These are phyloP conservation scores for Epichloe coenophiala DNA, from an alignment of 2,329 filamentous ascomycete genomes.

Conservation along the genomic window DNA sequence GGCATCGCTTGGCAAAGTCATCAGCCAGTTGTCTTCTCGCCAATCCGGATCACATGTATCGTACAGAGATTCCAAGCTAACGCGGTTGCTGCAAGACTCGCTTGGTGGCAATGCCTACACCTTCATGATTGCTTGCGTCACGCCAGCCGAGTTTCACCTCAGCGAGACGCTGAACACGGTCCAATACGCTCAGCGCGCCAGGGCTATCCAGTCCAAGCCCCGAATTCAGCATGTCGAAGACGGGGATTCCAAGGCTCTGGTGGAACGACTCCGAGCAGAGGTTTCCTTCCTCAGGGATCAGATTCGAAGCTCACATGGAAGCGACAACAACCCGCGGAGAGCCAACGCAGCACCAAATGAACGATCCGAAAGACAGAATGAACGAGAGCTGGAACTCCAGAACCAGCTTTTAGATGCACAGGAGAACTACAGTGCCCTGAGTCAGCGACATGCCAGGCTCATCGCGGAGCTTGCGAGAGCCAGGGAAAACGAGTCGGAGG, in stretches of 20 bases:
- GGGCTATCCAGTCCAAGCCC: slow-evolving; percentile 94
- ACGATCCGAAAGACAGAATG: slow-evolving; percentile 63
- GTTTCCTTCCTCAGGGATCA: slow-evolving; percentile 89
- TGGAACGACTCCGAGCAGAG: slow-evolving; percentile 86
- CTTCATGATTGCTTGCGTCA: slow-evolving; percentile 99
- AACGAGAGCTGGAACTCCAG: slow-evolving; percentile 80
- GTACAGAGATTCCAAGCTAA: slow-evolving; percentile 95
- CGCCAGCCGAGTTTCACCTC: slow-evolving; percentile 88
- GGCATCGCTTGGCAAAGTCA: slow-evolving; percentile 91
- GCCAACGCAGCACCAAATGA: slow-evolving; percentile 45
- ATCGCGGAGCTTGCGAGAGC: slow-evolving; percentile 88
- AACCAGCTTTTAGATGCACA: slow-evolving; percentile 86
- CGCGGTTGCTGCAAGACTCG: slow-evolving; percentile 87
- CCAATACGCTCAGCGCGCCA: slow-evolving; percentile 89
- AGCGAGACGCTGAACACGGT: slow-evolving; percentile 97
- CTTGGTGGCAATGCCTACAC: slow-evolving; percentile 94
- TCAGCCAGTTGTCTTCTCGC: slow-evolving; percentile 89
- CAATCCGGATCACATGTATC: slow-evolving; percentile 83
- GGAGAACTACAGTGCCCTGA: slow-evolving; percentile 86
- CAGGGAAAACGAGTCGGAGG: slow-evolving; percentile 52
- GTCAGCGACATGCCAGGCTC: slow-evolving; percentile 85
- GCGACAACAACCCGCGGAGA: slow-evolving; percentile 41
- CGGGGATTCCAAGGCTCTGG: slow-evolving; percentile 82
- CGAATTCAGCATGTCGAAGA: slow-evolving; percentile 91
- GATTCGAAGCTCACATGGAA: slow-evolving; percentile 66